Base-by-base conservation (phyloP, 768 basidiomycete species). In the Amanita fuliginea region DNA sequence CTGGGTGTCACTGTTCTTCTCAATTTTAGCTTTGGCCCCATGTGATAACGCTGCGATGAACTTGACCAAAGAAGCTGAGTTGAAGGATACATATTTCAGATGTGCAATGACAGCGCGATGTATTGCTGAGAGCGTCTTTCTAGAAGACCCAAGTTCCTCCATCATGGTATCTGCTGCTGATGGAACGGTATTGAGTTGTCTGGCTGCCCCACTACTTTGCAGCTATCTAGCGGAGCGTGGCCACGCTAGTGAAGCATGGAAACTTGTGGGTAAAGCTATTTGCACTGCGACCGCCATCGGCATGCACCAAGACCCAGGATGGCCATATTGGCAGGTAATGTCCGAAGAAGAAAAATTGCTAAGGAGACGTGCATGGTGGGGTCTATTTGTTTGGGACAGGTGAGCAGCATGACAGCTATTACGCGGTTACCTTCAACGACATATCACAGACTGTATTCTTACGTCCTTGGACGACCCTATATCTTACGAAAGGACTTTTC, bases 1-100 rank as follows among this genome's bases (percentile, higher is more conserved):
- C 56, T 78, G 74, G 74, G 58, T 78, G 13, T 67, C 64, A 16
- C 67, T 79, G 1, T 51, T 77, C n/a, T 77, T 74, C 53, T 65
- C 74, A 13, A 64, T 76, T 32, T 60, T 76, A 37, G 73, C 75
- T 9, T 64, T 67, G 35, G 64, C 71, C 6, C 71, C 72, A 4
- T 55, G 30, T 19, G 19, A 16, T 49, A 30, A 28, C 30, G 19
- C 53, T 33, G 55, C 56, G 26, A 63, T 61, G 28, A 51, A 52
- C 19, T 67, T 37, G 19, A 26, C 40, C 0, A 41, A 42, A 33
- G 36, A 28, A 13, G 11, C 9, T 36, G 36, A 49, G n/a, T 18
- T n/a, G 18, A 22, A 32, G 11, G 48, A 43, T 10, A 21, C n/a
- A 42, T 42, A 68, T 54, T 75, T 75, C 54, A 64, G 64, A 49